These are phyloP conservation scores for Didymella glomerata DNA, from an alignment of 2,329 filamentous ascomycete species.

Conservation along the genomic window DNA sequence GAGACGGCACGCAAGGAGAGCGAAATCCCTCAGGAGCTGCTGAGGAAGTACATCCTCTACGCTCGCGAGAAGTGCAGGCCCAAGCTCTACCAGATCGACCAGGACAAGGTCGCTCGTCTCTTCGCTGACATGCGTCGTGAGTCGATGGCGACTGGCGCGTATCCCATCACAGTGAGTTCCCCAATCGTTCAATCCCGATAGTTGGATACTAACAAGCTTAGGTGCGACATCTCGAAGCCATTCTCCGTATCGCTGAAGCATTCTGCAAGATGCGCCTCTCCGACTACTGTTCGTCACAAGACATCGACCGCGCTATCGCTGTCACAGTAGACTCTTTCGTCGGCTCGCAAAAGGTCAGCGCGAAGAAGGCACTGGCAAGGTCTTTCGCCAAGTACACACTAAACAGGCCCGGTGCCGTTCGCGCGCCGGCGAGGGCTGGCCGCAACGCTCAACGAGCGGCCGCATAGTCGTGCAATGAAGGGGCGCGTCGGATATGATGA, in stretches of 20 bases:
- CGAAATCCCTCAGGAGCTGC: conserved; percentile 86
- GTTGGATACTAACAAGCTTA: conserved; percentile 51
- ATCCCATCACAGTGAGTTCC: conserved; percentile 88
- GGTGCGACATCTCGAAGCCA: conserved; percentile 97
- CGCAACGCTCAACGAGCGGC: conserved; percentile 42
- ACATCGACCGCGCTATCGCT: conserved; percentile 96
- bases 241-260: conserved; percentile 91
- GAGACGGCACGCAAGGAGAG: conserved; percentile 65
- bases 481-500: background rate
- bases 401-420: conserved; percentile 55
- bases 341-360: conserved; percentile 94
- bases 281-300: conserved; percentile 87
- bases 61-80: conserved; percentile 87
- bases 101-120: conserved; percentile 92
- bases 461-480: conserved; percentile 17
- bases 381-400: conserved; percentile 92
- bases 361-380: conserved; percentile 92
- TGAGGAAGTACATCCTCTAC: conserved; percentile 97
- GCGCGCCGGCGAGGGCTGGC: conserved; percentile 36
- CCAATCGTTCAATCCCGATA: background rate
- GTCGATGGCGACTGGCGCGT: conserved; percentile 90
- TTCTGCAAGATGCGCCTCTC: conserved; percentile 99
- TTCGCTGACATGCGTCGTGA: conserved; percentile 97
- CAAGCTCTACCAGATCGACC: conserved; percentile 96
- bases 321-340: conserved; percentile 97